A percentile compares a stretch with the other conserved stretches of the same genome.
Conservation (phyloP, 2,329 filamentous ascomycete species). For the Trichophyton simii region DNA sequence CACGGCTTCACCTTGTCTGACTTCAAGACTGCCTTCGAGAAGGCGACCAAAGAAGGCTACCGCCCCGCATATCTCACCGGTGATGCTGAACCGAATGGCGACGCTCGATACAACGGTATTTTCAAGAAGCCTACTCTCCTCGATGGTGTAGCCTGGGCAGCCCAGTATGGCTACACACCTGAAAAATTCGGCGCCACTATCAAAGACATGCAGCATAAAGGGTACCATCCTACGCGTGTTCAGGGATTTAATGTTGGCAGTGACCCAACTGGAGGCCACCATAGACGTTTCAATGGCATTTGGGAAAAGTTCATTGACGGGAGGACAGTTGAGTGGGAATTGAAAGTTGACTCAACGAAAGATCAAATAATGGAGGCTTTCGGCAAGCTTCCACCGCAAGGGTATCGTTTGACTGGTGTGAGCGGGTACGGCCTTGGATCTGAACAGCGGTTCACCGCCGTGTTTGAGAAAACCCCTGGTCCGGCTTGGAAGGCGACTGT, state of each 20-base stretch:
- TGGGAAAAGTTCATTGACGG: conserved; percentile 6
- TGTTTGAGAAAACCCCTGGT: conserved; percentile 6
- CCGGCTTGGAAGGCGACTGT: conserved; percentile 6
- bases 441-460: conserved; percentile 1
- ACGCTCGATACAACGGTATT: conserved; percentile 8
- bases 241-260: neutral
- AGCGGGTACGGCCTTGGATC: neutral
- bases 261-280: neutral
- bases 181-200: conserved; percentile 6
- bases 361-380: neutral
- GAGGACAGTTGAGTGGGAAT: neutral
- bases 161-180: conserved; percentile 7
- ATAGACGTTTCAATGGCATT: conserved; percentile 7
- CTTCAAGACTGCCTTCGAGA: conserved; percentile 8
- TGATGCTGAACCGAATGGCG: neutral
- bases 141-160: conserved; percentile 3
- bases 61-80: conserved; percentile 8
- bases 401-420: neutral
- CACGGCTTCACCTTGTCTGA: conserved; percentile 5
- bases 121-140: conserved; percentile 5
- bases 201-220: conserved; percentile 3
- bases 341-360: neutral
- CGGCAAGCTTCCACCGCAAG: neutral
- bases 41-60: conserved; percentile 6
- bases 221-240: conserved; percentile 1